These are phyloP conservation scores for Fusarium poae DNA, from an alignment of 2,329 filamentous ascomycete genomes.

Conservation along the genomic window DNA sequence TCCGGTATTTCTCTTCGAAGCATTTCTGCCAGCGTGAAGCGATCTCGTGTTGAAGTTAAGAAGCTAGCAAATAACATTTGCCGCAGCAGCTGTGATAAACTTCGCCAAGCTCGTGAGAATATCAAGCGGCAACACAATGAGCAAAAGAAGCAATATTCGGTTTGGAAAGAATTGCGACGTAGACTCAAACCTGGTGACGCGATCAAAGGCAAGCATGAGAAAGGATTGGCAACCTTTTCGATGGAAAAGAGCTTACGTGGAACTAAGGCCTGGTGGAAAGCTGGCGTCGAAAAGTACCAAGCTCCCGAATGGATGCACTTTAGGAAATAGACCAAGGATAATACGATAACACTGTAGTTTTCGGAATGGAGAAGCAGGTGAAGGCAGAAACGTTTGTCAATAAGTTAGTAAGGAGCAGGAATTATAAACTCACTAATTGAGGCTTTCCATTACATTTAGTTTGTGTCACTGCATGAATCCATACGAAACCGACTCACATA, in stretches of 20 bases:
- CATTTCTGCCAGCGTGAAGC: constrained; percentile 42
- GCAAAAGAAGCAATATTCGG: constrained; percentile 47
- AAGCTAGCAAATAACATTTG: constrained; percentile 50
- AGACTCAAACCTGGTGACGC: constrained; percentile 43
- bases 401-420: constrained; percentile 28
- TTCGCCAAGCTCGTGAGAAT: constrained; percentile 47
- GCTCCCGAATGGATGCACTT: constrained; percentile 53
- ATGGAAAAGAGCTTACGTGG: constrained; percentile 43
- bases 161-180: constrained; percentile 50
- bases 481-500: not conserved
- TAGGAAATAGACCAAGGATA: constrained; percentile 15
- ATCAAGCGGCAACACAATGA: constrained; percentile 47
- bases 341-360: not conserved
- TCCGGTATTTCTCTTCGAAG: constrained; percentile 35
- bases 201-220: constrained; percentile 45
- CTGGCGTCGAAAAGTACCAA: constrained; percentile 52
- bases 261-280: constrained; percentile 54
- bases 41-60: constrained; percentile 40
- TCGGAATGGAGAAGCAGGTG: not conserved
- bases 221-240: constrained; percentile 44
- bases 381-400: constrained; percentile 10
- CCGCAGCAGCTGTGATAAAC: constrained; percentile 43
- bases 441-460: not conserved
- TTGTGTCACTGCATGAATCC: not conserved
- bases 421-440: constrained; percentile 26